These are phyloP conservation scores for Pseudogymnoascus sp. DNA, from an alignment of 2,329 filamentous ascomycete genomes.

Conservation along the genomic window DNA sequence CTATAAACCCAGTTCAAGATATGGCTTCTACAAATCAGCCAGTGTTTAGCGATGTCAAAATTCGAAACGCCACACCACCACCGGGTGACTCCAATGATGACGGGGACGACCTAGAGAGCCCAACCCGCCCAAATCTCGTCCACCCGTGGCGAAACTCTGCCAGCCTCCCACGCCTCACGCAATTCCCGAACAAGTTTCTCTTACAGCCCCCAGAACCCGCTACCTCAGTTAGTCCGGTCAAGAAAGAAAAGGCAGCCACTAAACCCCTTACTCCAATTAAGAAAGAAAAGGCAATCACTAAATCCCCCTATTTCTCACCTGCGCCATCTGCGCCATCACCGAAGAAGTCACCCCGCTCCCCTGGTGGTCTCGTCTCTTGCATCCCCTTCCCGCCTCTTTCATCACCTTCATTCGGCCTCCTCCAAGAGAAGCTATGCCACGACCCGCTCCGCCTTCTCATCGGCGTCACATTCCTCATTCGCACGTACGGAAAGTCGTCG, in stretches of 20 bases:
- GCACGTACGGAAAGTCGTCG: conserved; percentile 65
- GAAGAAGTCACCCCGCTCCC: conserved; percentile 9
- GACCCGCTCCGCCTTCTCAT: conserved; percentile 76
- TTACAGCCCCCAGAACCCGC: neutral
- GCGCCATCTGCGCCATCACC: neutral
- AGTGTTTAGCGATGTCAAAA: neutral
- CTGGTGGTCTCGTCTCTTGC: conserved; percentile 36
- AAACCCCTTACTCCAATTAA: conserved; percentile 21
- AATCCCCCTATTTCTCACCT: conserved; percentile 27
- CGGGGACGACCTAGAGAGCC: neutral
- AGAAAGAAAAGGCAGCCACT: neutral
- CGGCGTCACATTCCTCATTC: conserved; percentile 77
- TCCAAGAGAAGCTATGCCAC: conserved; percentile 71
- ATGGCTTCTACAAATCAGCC: neutral
- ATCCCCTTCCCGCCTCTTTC: conserved; percentile 63
- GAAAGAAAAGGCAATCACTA: conserved; percentile 10
- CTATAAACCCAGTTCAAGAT: neutral
- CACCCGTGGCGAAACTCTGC: neutral
- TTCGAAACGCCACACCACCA: neutral
- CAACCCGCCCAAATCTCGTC: neutral
- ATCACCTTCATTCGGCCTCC: conserved; percentile 61
- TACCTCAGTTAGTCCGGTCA: neutral
- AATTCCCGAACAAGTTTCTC: neutral
- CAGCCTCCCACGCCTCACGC: neutral
- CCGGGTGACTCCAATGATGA: neutral